Base-by-base conservation (phyloP, 2,329 filamentous ascomycete species). In the Zelopaecilomyces penicillatus region DNA sequence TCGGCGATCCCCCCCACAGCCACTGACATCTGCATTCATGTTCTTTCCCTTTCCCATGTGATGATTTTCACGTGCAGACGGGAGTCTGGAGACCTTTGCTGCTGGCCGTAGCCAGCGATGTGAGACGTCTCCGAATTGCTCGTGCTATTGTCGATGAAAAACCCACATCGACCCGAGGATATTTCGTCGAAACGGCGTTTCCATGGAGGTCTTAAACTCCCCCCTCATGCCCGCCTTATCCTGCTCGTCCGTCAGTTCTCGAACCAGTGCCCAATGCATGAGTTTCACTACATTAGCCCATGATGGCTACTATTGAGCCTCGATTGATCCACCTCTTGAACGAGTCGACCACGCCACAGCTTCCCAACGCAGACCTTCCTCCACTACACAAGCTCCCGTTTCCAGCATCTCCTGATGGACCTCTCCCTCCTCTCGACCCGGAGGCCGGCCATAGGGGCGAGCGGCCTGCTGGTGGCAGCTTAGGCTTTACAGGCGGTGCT, bases 261-360 rank as follows among this genome's bases (percentile, higher is more conserved):
- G 42, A 45, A 53, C 52, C 56, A 55, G 53, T 53, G 51, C 49
- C 57, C 56, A 50, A 58, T 58, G 52, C 55, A 53, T 50, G 48
- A 57, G 52, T 44, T 48, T 45, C 50, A 45, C 44, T 51, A 50
- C 44, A 44, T 48, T 48, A 55, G 55, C 53, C 57, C 70, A 76
- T 63, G 64, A 80, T 80, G 76, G 76, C 76, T 54, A 82, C 77
- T 58, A 82, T 82, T 65, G 79, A 83, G 71, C 79, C 79, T 58
- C 76, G 78, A 58, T 69, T 83, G 53, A 83, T 82, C 59, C 77
- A 82, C 60, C 65, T 82, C 52, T 68, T 82, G 56, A 82, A 82
- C 62, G 74, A 78, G 56, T 70, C 69, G 40, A 68, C 68, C 36
- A 67, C 68, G 50, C 70, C 72, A 38, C 69, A 69, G 52, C 64